phyloP scores from a whole-genome alignment of 805 yeast species.

The Wickerhamiella qilinensis region DNA sequence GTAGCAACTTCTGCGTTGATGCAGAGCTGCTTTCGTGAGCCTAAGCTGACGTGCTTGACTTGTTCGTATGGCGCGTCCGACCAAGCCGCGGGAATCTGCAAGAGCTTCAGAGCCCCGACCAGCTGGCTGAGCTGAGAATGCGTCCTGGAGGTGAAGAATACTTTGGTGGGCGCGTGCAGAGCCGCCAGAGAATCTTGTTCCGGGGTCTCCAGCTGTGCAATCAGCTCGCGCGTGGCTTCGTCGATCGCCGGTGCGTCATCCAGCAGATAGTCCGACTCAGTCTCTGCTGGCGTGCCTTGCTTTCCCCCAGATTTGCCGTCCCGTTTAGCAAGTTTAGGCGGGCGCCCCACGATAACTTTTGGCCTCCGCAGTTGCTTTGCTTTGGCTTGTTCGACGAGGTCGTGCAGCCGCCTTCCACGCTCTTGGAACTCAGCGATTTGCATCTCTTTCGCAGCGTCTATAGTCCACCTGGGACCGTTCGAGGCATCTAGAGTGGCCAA shows the following conservation, averaged over 20 bases:
- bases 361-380: conserved; percentile 1
- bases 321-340: not conserved
- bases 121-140: conserved; percentile 81
- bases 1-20: conserved; percentile 46
- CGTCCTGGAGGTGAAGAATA: conserved; percentile 69
- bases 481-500: conserved; percentile 23
- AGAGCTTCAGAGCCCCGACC: conserved; percentile 48
- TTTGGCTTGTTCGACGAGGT: conserved; percentile 7
- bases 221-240: conserved; percentile 3
- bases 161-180: conserved; percentile 27
- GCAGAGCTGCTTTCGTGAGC: conserved; percentile 75
- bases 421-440: conserved; percentile 10
- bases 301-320: not conserved
- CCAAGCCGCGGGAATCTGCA: conserved; percentile 49
- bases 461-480: conserved; percentile 61
- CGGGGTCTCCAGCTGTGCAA: conserved; percentile 3
- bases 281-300: conserved; percentile 1
- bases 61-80: conserved; percentile 29
- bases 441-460: conserved; percentile 23
- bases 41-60: conserved; percentile 55
- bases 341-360: not conserved
- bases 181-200: conserved; percentile 5
- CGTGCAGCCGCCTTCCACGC: conserved; percentile 16
- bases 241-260: conserved; percentile 6
- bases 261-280: conserved; percentile 5